Base-by-base conservation (phyloP, 2,329 filamentous ascomycete genomes). In the Cladosporium sp. region DNA sequence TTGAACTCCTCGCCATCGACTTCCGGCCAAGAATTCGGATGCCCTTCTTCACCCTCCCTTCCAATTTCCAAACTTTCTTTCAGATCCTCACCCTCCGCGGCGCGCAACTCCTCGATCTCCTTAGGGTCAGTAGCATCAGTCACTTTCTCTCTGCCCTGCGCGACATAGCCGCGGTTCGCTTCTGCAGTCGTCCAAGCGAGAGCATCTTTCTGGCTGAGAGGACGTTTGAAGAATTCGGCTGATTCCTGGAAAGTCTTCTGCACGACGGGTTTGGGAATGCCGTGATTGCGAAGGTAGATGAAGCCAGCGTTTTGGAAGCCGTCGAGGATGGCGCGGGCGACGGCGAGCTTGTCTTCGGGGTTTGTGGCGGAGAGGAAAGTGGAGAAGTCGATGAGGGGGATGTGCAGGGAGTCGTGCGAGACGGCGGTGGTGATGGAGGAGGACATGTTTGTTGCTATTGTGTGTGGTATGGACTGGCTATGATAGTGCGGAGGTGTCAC, bases 301-400 rank as follows among this genome's bases (percentile, higher is more conserved):
- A 96, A 96, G 66, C 92, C 92, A 2, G 92, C 91, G 1, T 86
- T 89, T 73, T 93, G 90, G 81, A 97, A 96, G 51, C 92, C 93
- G 63, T 87, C 76, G 14, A 94, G 87, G 71, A 97, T 88, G 49
- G 90, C 87, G 63, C 87, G 79, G 26, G 92, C 93, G 1, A 91
- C 77, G 7, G 68, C 66, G 14, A 66, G 66, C 44, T 71, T 72
- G 4, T 71, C 71, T 11, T 66, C 58, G 32, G 44, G 11, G 30
- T 57, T 12, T 12, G 55, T 54, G 3, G 65, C 58, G 66, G 83
- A 77, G 38, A 90, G 84, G 77, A 93, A 94, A 58, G 84, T 82
- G 21, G 85, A 87, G 77, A 94, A 92, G 82, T 94, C 88, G 75
- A 92, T 90, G 69, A 92, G 83, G 12, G 74, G 74, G 34, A 76